These are phyloP conservation scores for Dendrobium officinale DNA, from an alignment of 106 monocot species.

Conservation along the genomic window DNA sequence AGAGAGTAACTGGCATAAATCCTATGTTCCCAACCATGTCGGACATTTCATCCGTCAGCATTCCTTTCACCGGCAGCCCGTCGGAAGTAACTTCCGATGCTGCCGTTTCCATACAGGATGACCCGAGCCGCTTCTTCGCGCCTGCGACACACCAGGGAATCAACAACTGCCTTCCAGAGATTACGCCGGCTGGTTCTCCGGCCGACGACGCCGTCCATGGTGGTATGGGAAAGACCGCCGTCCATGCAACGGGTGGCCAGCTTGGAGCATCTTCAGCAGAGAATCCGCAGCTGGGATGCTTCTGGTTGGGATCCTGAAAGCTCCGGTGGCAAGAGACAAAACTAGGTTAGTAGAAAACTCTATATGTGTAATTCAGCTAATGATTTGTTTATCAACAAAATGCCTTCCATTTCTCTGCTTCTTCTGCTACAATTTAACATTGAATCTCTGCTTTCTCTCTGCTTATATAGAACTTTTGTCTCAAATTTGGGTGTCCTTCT, in stretches of 20 bases:
- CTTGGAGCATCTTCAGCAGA: conserved; percentile 37
- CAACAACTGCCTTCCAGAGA: conserved; percentile 12
- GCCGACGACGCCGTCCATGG: background rate
- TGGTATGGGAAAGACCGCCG: conserved; percentile 15
- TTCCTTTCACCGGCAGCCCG: conserved; percentile 18
- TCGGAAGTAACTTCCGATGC: conserved; percentile 8
- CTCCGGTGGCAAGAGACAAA: conserved; percentile 16
- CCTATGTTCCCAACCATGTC: conserved; percentile 23
- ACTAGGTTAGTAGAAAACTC: background rate
- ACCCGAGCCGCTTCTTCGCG: conserved; percentile 33
- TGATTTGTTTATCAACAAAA: background rate
- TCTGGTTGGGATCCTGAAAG: conserved; percentile 19
- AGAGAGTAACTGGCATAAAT: conserved; percentile 52
- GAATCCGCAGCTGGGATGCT: conserved; percentile 40
- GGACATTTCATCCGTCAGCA: conserved; percentile 33
- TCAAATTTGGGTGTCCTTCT: too few species aligned
- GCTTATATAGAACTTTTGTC: background rate
- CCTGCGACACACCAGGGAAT: conserved; percentile 7
- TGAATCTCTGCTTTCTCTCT: background rate
- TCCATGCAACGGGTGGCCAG: conserved; percentile 37
- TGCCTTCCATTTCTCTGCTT: background rate
- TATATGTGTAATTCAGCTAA: background rate
- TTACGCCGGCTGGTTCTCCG: background rate
- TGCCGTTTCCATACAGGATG: conserved; percentile 32
- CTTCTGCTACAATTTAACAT: background rate